Percentiles rank a stretch among this genome's conserved stretches.
Evolutionary conservation across 2,329 filamentous ascomycete genomes (phyloP).

Genomic region (Leptographium galeiforme): DNA sequence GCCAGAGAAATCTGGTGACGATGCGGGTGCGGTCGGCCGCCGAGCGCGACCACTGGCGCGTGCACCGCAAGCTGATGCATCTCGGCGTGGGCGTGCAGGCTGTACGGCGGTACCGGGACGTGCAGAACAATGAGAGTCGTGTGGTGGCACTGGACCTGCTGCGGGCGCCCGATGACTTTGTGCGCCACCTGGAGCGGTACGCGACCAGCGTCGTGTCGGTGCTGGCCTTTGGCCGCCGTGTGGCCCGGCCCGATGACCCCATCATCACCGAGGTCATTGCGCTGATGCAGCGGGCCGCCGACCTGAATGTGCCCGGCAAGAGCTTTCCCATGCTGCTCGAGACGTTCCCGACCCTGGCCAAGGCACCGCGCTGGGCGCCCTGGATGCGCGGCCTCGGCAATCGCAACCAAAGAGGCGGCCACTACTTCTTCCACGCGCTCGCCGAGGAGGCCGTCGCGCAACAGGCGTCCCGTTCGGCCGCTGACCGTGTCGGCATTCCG

Average conservation of each 20-base stretch:
- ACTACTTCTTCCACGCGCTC: conserved; percentile 37
- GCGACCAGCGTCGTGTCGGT: conserved; percentile 41
- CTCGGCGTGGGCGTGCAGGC: conserved; percentile 39
- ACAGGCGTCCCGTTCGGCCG: conserved; percentile 16
- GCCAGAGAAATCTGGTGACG: conserved; percentile 28
- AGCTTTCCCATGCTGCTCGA: conserved; percentile 44
- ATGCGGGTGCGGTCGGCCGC: conserved; percentile 26
- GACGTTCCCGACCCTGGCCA: conserved; percentile 35
- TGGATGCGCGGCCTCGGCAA: conserved; percentile 36
- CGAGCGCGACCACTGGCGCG: conserved; percentile 29
- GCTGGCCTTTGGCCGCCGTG: conserved; percentile 41
- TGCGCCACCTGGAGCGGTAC: conserved; percentile 38
- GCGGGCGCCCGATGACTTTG: conserved; percentile 29
- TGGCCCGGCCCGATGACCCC: conserved; percentile 35
- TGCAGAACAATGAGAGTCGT: conserved; percentile 46
- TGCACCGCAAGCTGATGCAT: conserved; percentile 37
- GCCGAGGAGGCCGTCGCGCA: conserved; percentile 34
- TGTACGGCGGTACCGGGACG: conserved; percentile 35
- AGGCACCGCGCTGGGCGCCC: conserved; percentile 32
- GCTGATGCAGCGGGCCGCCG: conserved; percentile 42
- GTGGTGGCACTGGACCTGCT: conserved; percentile 38
- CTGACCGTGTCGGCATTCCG: conserved; percentile 13
- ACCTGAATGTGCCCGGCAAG: conserved; percentile 39
- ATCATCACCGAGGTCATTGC: conserved; percentile 47
- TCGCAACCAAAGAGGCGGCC: conserved; percentile 24